Evolutionary conservation across 1,139 yeast species (phyloP), one percentile per base, ranked within the genome.

Genomic region (Pneumocystis oryctolagi): DNA sequence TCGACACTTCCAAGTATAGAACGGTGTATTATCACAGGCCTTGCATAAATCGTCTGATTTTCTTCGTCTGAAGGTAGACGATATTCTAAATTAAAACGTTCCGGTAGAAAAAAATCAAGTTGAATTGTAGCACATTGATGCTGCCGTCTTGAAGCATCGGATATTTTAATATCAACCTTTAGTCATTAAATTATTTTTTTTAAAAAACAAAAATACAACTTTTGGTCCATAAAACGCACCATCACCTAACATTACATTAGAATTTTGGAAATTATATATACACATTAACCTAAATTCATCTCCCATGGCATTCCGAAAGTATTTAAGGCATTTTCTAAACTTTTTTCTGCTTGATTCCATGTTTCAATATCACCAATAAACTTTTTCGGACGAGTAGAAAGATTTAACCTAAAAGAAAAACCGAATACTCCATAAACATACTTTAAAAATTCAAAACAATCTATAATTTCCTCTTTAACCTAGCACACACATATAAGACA

Each of bases 181-280:
- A 34, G 18, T 42, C 5, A 59, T 47, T 47, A 47, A 28, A 18
- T 86, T 86, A 2, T 8, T 39, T 37, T 32, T 59, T 20, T 35
- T 31, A 34, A n/a, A 5, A 16, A 37, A 37, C 8, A 39, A 42
- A 59, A 37, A 28, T 39, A 32, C 16, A 34, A 37, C 53, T 58
- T 76, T 77, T 34, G 99, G 99, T 0, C 99, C 99, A 73, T 92
- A 92, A 75, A 92, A 92, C 0, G 98, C 99, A 64, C 99, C 99
- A 74, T 92, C 99, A 20, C 96, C 55, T 47, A 42, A 25, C 12
- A 25, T 25, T 25, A 47, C 25, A 47, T 47, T 28, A 47, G 25
- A 12, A 47, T 12, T 25, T 12, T 14, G 5, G 14, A 18, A 47
- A 47, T n/a, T 20, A 42, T 42, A 47, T 9, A 47, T 25, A 47